Evolutionary conservation across 176 grass and related monocot species (phyloP).

Genomic region (Triticum monococcum): DNA sequence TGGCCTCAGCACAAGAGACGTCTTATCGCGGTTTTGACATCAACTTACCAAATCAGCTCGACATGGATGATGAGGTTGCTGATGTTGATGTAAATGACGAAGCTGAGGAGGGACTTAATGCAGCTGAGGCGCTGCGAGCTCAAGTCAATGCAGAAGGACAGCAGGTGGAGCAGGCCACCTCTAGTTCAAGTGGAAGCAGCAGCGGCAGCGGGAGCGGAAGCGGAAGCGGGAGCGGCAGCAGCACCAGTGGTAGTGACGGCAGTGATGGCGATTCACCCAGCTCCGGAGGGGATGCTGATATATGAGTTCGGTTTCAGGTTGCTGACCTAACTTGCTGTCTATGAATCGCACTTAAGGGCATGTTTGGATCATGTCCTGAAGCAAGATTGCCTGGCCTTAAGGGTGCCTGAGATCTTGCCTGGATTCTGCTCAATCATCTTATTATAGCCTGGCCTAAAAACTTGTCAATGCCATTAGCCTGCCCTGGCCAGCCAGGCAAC

Average conservation of each 20-base stretch:
- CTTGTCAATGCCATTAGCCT: too few species aligned
- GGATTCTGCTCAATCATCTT: too few species aligned
- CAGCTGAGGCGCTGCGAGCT: constrained; percentile 69
- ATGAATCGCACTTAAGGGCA: neutral
- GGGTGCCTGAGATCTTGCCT: too few species aligned
- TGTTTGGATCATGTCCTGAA: too few species aligned
- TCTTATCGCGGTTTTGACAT: constrained; percentile 56
- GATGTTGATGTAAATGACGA: constrained; percentile 82
- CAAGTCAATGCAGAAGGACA: constrained; percentile 59
- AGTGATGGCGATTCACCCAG: constrained; percentile 68
- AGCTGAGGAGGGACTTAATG: constrained; percentile 70
- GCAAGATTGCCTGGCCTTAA: too few species aligned
- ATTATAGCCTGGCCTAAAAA: too few species aligned
- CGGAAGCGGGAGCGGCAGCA: constrained; percentile 56
- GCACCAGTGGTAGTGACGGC: constrained; percentile 61
- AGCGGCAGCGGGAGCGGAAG: constrained; percentile 43
- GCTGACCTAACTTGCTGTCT: neutral
- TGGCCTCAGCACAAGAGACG: constrained; percentile 15
- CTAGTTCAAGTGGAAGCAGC: constrained; percentile 58
- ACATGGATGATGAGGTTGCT: constrained; percentile 82
- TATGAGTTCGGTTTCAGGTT: constrained; percentile 34
- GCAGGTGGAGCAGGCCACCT: constrained; percentile 45
- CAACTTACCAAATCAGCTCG: constrained; percentile 59
- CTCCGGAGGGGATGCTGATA: constrained; percentile 57
- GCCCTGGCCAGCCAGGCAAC: too few species aligned